These are phyloP conservation scores for Endogone sp. DNA, from an alignment of 192 early-diverging fungal genomes.

Conservation along the genomic window DNA sequence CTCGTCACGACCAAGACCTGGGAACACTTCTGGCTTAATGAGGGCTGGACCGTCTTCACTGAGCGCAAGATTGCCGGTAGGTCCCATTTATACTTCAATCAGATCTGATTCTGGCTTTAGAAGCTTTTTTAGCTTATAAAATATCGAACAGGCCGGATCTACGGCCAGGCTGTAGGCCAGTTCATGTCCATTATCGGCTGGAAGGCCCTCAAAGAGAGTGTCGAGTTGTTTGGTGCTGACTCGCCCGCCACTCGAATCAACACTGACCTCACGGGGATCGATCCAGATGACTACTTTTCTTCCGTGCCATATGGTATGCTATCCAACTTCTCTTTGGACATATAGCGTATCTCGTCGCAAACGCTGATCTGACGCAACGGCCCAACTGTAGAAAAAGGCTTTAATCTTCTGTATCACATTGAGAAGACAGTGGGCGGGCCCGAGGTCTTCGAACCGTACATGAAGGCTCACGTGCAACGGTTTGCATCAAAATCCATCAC, in stretches of 20 bases:
- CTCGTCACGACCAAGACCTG: conserved; percentile 80
- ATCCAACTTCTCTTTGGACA: not conserved
- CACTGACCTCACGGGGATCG: conserved; percentile 67
- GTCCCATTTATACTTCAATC: not conserved
- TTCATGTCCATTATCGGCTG: conserved; percentile 86
- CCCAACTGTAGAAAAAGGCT: conserved; percentile 82
- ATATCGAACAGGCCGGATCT: conserved; percentile 47
- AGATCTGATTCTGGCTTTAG: not conserved
- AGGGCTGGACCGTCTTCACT: conserved; percentile 93
- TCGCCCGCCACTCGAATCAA: conserved; percentile 67
- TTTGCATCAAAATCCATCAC: conserved; percentile 88
- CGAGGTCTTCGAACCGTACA: conserved; percentile 80
- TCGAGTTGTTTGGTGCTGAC: conserved; percentile 61
- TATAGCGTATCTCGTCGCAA: not conserved
- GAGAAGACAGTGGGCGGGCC: conserved; percentile 85
- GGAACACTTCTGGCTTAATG: conserved; percentile 90
- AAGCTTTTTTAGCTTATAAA: no score
- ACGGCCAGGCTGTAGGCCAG: conserved; percentile 73
- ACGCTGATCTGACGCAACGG: no score
- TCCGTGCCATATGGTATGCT: conserved; percentile 75
- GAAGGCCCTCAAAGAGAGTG: conserved; percentile 67
- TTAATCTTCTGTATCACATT: conserved; percentile 89
- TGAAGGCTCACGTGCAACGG: conserved; percentile 73
- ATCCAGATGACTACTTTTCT: conserved; percentile 83
- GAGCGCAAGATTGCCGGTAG: conserved; percentile 84